Base-by-base conservation (phyloP, 805 yeast genomes). In the Candida vaughaniae region DNA sequence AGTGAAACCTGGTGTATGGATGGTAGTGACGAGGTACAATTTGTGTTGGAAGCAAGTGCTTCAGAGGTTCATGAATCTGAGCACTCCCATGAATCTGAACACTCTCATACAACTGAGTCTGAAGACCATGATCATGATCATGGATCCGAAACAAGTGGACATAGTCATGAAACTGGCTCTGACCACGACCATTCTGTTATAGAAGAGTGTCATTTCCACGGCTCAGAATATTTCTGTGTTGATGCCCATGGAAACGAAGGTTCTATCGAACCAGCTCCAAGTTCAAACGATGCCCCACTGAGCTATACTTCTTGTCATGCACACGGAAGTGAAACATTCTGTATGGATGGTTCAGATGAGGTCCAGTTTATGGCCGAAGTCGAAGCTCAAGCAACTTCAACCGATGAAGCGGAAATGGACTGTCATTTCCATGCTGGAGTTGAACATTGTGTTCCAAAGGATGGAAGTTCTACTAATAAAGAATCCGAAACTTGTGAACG, bases 371-470 rank as follows among this genome's bases (percentile, higher is more conserved):
- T 41, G 2, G 36, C 26, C 3, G 41, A 39, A 36, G 36, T 29
- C 14, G 41, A 39, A 36, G 36, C 32, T 19, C n/a, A 31, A 16
- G 16, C 9, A 15, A 8, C 14, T 22, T 15, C 26, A 6, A 22
- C 32, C 19, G 43, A 38, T 3, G 31, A 22, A 3, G 35, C 30
- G 11, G 45, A 35, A 37, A 32, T 29, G 38, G 45, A 56, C 20
- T 58, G 63, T 33, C 63, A 58, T 37, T 58, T 54, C 45, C 62
- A 58, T 35, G 63, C 59, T n/a, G 63, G 63, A 1, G 62, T 58
- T 6, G 63, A 58, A 35, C 63, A 58, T 43, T 58, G 63, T 38
- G 34, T 36, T 4, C 38, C 38, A 3, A 35, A 29, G 20, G 16
- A 11, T 15, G 34, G 39, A 11, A 6, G 11, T 23, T n/a, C 19